Evolutionary conservation across 148 eudicot species (phyloP), one percentile per base, ranked within the genome.

Genomic region (Chenopodium album): DNA sequence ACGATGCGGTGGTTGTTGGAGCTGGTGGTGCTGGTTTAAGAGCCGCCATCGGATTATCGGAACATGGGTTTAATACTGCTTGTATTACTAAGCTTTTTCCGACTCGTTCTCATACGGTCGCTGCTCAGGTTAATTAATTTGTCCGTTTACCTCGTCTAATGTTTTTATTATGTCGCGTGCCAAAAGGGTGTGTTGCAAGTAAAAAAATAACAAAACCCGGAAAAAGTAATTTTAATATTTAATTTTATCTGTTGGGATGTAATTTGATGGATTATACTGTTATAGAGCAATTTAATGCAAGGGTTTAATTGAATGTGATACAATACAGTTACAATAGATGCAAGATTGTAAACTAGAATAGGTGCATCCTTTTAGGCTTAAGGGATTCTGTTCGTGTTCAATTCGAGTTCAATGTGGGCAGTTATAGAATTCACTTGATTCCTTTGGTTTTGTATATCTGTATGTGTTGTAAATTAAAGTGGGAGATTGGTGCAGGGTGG

Each of bases 51-150:
- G 99, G 99, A 65, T 87, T 96, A 7, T 96, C 99, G 7, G 99
- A 96, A 88, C 95, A 94, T 87, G 99, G 99, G 59, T 96, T 96
- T 77, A 92, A 94, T 60, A 96, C 99, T 1, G 99, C 99, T 83
- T 96, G 99, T 83, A 89, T 96, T 79, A 96, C 99, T 72, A 96
- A 96, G 90, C 97, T 96, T n/a, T 96, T 96, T 72, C 98, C 98
- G 22, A 96, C 98, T 75, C 95, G 98, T 46, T 96, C 99, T 6
- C 99, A 96, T 75, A 96, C 99, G 1, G 99, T 94, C 80, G 98
- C 99, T 22, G 99, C 99, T 73, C 99, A 96, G 97, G 99, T 95
- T 9, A 4, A 7, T 56, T 32, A 10, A 1, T 37, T 29, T 66
- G 14, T 46, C 26, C 20, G 6, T 13, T 50, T 73, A 37, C 23